These are phyloP conservation scores for Pigoraptor vietnamica DNA, from an alignment of 78 protist species.

Conservation along the genomic window DNA sequence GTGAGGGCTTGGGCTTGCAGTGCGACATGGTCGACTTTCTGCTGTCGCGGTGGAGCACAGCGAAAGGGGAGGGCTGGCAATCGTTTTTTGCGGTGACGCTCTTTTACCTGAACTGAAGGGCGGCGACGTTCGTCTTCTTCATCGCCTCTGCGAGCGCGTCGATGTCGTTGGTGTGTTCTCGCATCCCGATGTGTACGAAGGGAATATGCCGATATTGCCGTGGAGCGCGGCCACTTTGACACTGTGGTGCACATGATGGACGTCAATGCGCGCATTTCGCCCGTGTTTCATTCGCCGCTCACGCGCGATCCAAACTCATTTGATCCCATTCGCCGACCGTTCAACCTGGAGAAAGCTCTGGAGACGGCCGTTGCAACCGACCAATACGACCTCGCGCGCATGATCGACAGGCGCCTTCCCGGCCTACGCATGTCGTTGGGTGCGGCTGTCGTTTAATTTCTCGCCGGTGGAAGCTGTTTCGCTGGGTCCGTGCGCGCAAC, in stretches of 20 bases:
- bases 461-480: too few species aligned
- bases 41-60: not conserved
- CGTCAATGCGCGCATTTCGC: not conserved
- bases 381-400: too few species aligned
- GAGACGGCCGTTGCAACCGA: too few species aligned
- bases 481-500: too few species aligned
- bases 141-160: not conserved
- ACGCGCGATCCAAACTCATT: not conserved
- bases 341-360: not conserved
- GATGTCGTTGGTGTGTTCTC: not conserved
- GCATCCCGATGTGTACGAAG: not conserved
- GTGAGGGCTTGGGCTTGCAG: not conserved
- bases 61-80: not conserved
- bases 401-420: too few species aligned
- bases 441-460: too few species aligned
- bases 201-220: not conserved
- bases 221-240: not conserved
- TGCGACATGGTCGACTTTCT: not conserved
- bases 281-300: not conserved
- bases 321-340: not conserved
- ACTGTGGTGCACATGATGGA: not conserved
- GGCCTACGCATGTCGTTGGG: too few species aligned
- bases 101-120: not conserved
- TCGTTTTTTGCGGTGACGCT: not conserved
- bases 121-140: not conserved